Evolutionary conservation across 192 early-diverging fungal genomes (phyloP), one percentile per base, ranked within the genome.

Genomic region (Fimicolochytrium jonesii): DNA sequence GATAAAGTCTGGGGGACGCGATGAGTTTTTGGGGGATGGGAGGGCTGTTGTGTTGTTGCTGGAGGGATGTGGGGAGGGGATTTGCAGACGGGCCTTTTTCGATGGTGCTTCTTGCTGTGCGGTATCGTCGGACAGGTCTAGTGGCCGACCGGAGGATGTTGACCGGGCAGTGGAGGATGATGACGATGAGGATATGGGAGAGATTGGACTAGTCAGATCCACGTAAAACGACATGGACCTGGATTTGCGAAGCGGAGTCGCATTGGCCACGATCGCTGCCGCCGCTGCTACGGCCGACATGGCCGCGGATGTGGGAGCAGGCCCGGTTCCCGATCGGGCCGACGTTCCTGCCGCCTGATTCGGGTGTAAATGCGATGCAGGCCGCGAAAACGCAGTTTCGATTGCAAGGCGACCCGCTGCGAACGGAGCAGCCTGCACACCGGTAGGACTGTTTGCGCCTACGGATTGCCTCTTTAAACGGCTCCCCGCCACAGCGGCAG

Each of bases 151-250:
- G 20, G 29, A 28, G 26, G 32, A 28, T 48, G 15, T 22, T 15
- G 25, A 9, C 7, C 11, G 46, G 6, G 25, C 7, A 48, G n/a
- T 7, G 32, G 53, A 28, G 17, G 55, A 10, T 41, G 3, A n/a
- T 28, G 9, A n/a, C 3, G 31, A 58, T 20, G 53, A 20, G 53
- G 32, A 35, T 2, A 3, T 25, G 20, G n/a, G n/a, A n/a, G 34
- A 34, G 17, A 44, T 33, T 4, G 59, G 32, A 5, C 20, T 30
- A 13, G 20, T 34, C 17, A 61, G 43, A 30, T 45, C 42, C 1
- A 61, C 17, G 34, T 25, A 61, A 22, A 61, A 61, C 2, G 59
- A 46, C 33, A 61, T n/a, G 6, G 59, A 61, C 22, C 32, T 49
- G 15, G 59, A 61, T 33, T 42, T 39, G 17, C 56, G 56, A 20